Base-by-base conservation (phyloP, 257 asterid genomes). In the Solanum acaule region DNA sequence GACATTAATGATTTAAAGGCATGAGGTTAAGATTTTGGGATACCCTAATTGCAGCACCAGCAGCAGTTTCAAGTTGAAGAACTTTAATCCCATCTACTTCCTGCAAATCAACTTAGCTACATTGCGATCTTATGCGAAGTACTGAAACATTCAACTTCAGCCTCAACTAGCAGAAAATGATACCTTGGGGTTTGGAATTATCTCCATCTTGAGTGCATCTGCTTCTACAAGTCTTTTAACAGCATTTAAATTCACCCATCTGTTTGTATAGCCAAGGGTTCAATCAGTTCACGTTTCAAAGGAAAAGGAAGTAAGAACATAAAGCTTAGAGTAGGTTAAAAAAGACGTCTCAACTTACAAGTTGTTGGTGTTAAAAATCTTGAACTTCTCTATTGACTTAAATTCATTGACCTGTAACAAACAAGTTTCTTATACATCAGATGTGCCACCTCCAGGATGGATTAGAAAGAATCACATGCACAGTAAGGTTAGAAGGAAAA, bases 21-120 rank as follows among this genome's bases (percentile, higher is more conserved):
- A 18, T 18, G 29, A 10, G 15, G 15, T 29, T 46, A 16, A 6
- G n/a, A 56, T 27, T 52, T 52, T 87, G 56, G 70, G 77, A 46
- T 94, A 97, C 99, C 99, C 89, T 95, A 88, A 97, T 97, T 34
- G 99, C 99, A 84, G 99, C 99, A 82, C 99, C 99, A 70, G 99
- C 99, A 87, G 99, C 99, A 83, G 98, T 95, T 94, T 96, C 98
- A 84, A 96, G 98, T 91, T 96, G 99, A 93, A 96, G 99, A 91
- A 97, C 98, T 90, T 96, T 95, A 85, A 96, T 61, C 68, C 99
- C 99, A 63, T 95, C 96, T 84, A 97, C 99, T 94, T 97, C 99
- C 99, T 97, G 91, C 22, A 76, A 84, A 86, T 63, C 18, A 49
- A 72, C 6, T 31, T 81, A 46, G 46, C 44, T 4, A 33, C 83